A percentile compares a stretch with the other conserved stretches of the same genome.
These are phyloP conservation scores for Ophidiomyces ophidiicola DNA, from an alignment of 2,329 filamentous ascomycete genomes.

Conservation along the genomic window DNA sequence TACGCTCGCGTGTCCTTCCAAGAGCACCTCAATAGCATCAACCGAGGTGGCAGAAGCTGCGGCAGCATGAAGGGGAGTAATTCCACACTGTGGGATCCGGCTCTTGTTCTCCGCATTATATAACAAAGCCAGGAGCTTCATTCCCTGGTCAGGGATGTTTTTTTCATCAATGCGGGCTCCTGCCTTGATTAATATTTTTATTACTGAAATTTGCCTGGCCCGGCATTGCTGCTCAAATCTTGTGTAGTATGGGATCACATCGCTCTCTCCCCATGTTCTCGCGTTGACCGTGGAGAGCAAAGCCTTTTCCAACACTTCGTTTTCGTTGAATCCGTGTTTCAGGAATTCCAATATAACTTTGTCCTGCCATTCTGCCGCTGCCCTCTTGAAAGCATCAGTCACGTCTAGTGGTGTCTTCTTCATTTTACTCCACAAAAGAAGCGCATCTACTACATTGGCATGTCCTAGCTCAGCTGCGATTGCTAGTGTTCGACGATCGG, in stretches of 20 bases:
- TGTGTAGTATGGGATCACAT: neutral
- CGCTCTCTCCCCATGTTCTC: neutral
- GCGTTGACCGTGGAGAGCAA: neutral
- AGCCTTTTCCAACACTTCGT: neutral
- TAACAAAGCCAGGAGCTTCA: too few species aligned
- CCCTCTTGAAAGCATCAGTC: slow-evolving; percentile 1
- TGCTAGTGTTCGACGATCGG: slow-evolving; percentile 1
- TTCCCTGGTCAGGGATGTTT: too few species aligned
- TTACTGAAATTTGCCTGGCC: neutral
- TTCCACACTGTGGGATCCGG: neutral
- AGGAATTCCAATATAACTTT: neutral
- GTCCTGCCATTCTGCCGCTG: slow-evolving; percentile 4
- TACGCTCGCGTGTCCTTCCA: slow-evolving; percentile 2
- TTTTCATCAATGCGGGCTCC: too few species aligned
- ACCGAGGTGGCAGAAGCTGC: neutral
- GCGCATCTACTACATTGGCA: neutral
- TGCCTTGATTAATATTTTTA: slow-evolving; percentile 3
- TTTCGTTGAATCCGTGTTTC: slow-evolving; percentile 1
- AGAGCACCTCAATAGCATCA: neutral
- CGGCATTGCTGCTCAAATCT: slow-evolving; percentile 1
- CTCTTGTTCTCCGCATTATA: too few species aligned
- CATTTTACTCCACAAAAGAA: slow-evolving; percentile 1
- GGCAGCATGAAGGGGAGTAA: slow-evolving; percentile 4
- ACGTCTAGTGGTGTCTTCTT: neutral
- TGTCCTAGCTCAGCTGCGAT: slow-evolving; percentile 4